Base-by-base conservation (phyloP, 176 grass and related monocot species). In the Carex parvula region DNA sequence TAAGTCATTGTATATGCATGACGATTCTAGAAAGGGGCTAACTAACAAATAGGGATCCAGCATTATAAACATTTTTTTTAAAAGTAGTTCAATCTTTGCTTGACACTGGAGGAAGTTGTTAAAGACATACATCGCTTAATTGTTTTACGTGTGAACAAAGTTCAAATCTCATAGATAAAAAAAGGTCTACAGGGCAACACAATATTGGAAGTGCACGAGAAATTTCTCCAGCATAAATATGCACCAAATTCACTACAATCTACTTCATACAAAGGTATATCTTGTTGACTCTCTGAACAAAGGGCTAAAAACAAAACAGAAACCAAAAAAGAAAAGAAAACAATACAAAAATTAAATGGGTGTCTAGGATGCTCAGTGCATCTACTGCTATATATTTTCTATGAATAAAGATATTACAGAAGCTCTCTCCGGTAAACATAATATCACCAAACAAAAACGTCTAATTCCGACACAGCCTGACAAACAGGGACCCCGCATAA, bases 371-470 rank as follows among this genome's bases (percentile, higher is more conserved):
- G 81, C 81, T 52, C 12, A 83, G 46, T 69, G 81, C 81, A 83
- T 83, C 80, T 83, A 83, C 62, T 83, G 64, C 64, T 64, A 83
- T 83, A 83, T 83, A 83, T 69, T 83, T 83, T 83, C 81, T 83
- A 69, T 83, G 81, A 83, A 83, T 83, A 83, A 83, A 83, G 81
- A 83, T 83, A 83, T 54, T 83, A 83, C 81, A 83, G 26, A 83
- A 67, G 81, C 81, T 83, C 64, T 81, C 79, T 65, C 79, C 3
- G 18, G 79, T 82, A 64, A 75, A 82, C 60, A 82, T 82, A 82
- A 64, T 63, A 54, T 30, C 62, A 83, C 81, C 60, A 69, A 83
- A 83, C 60, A 83, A 83, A 83, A 66, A 50, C 44, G 14, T 83
- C 81, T 83, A 64, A 60, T 64, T 64, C 79, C 39, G 21, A 81